phyloP scores from a whole-genome alignment of 2,329 filamentous ascomycete species.

The Xylaria sp. region DNA sequence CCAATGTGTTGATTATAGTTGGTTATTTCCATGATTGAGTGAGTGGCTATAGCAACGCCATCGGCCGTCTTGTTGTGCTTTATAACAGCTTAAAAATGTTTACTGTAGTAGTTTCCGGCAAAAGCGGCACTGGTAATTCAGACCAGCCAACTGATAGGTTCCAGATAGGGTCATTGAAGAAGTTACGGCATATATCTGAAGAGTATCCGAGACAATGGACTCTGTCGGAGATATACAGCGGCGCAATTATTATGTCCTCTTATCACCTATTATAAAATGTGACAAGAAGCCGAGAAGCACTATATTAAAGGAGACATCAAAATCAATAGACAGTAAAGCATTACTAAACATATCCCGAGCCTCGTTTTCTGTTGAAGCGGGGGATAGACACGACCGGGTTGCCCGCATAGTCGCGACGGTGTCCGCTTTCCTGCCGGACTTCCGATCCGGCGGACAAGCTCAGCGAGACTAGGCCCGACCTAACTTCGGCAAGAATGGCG shows the following conservation, averaged over 20 bases:
- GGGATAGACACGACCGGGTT: constrained; percentile 65
- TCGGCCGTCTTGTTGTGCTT: constrained; percentile 64
- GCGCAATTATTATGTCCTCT: constrained; percentile 66
- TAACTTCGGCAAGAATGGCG: too few species aligned
- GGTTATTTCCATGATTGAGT: constrained; percentile 64
- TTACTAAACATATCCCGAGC: constrained; percentile 66
- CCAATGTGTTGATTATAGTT: constrained; percentile 67
- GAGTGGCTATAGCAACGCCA: constrained; percentile 67
- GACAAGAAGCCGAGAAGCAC: constrained; percentile 69
- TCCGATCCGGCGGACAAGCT: too few species aligned
- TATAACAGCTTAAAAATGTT: constrained; percentile 49
- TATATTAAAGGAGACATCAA: constrained; percentile 70
- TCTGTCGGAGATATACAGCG: constrained; percentile 42
- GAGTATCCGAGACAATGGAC: constrained; percentile 71
- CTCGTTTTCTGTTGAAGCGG: constrained; percentile 66
- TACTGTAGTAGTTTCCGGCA: neutral
- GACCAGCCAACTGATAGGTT: too few species aligned
- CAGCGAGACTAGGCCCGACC: too few species aligned
- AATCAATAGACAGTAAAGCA: constrained; percentile 62
- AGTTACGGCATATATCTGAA: constrained; percentile 71
- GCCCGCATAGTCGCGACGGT: constrained; percentile 69
- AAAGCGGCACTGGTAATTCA: neutral
- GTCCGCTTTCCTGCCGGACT: constrained; percentile 65
- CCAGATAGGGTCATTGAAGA: constrained; percentile 62
- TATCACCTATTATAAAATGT: constrained; percentile 62